phyloP scores from a whole-genome alignment of 2,329 filamentous ascomycete species.

The Monilinia polystroma region DNA sequence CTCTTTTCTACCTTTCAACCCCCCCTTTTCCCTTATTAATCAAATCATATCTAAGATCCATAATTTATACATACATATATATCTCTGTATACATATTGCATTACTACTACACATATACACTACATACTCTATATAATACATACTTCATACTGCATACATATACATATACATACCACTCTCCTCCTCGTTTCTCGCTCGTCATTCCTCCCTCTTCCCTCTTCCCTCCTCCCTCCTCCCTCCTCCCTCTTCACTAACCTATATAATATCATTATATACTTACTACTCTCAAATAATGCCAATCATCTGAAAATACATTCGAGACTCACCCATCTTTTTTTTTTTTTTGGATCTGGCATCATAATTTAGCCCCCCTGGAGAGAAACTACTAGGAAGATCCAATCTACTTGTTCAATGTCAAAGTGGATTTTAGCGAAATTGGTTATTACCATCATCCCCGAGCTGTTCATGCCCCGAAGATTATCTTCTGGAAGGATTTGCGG shows the following conservation, averaged over 20 bases:
- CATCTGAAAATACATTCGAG: slow-evolving; percentile 18
- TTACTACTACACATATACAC: too few relatives aligned
- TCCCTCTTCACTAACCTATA: too few relatives aligned
- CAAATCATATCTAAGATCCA: background rate
- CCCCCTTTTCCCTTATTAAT: background rate
- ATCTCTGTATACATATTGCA: too few relatives aligned
- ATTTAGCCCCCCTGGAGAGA: slow-evolving; percentile 3
- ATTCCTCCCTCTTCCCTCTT: too few relatives aligned
- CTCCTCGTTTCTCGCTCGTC: too few relatives aligned
- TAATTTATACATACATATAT: too few relatives aligned
- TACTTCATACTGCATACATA: too few relatives aligned
- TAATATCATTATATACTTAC: too few relatives aligned
- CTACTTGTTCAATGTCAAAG: slow-evolving; percentile 24
- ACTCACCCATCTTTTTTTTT: slow-evolving; percentile 1
- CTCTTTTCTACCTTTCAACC: background rate
- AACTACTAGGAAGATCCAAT: slow-evolving; percentile 23
- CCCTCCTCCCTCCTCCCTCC: background rate
- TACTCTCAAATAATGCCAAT: too few relatives aligned
- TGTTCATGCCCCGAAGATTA: slow-evolving; percentile 31
- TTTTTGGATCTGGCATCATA: background rate
- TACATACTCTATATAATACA: too few relatives aligned
- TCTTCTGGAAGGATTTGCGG: slow-evolving; percentile 25
- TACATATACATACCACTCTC: background rate
- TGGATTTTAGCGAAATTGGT: slow-evolving; percentile 33
- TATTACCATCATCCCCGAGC: slow-evolving; percentile 29